Base-by-base conservation (phyloP, 2,329 filamentous ascomycete genomes). In the Rhinocladiella mackenziei region DNA sequence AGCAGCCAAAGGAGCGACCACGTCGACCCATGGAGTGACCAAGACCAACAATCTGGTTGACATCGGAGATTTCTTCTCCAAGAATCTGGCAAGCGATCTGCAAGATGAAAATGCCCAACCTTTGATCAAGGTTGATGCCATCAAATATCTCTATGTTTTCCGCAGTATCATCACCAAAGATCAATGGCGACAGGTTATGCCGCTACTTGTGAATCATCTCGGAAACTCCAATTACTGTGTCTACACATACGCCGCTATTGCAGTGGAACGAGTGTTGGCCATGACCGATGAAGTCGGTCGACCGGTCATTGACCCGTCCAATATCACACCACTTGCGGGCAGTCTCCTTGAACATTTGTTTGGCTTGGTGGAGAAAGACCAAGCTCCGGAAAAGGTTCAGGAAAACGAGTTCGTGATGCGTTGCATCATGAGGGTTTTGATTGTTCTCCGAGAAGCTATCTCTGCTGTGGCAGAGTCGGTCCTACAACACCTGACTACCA, bases 331-430 rank as follows among this genome's bases (percentile, higher is more conserved):
- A 0, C 80, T 92, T 50, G 81, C 91, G 17, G 89, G 89, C 64
- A 88, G 94, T 56, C 77, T 98, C 2, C 72, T 97, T 14, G 77
- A 87, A 41, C 91, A 97, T 60, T 74, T 98, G 9, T 97, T 98
- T 74, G 83, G 83, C 53, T 75, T 98, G 39, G 88, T 98, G 54
- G 86, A 94, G 62, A 87, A 85, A 62, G 84, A 95, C 57, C 74
- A 76, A 3, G 83, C 85, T 8, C 84, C 94, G 1, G 81, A 91
- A 54, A 98, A 97, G 73, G 81, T 98, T 50, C 92, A 98, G 62
- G 92, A 98, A 67, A 98, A 98, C 62, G 92, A 98, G 63, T 98
- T 97, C 65, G 66, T 98, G 60, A 97, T 98, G 89, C 86, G 89
- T 58, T 98, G 92, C 60, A 88, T 96, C 44, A 98, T 98, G 92